These are phyloP conservation scores for Tripidium arundinaceum DNA, from an alignment of 202 grass and related monocot species.

Conservation along the genomic window DNA sequence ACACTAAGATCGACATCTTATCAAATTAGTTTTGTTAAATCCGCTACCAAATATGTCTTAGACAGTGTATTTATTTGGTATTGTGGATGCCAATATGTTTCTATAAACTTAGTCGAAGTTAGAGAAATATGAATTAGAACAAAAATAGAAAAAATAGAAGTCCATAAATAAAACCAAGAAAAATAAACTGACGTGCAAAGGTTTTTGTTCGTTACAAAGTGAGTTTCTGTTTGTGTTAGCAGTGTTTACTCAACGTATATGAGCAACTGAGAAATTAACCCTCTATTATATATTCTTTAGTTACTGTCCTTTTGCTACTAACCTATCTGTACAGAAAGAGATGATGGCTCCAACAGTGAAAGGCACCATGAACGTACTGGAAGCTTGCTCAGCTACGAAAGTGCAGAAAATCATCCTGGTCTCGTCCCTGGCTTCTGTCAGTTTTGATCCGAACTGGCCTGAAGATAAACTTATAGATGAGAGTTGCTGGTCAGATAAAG, in stretches of 20 bases:
- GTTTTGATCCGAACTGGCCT: constrained; percentile 38
- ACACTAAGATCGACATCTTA: no score
- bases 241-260: neutral
- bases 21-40: no score
- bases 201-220: neutral
- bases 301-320: neutral
- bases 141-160: neutral
- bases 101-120: neutral
- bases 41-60: no score
- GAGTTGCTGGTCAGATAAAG: constrained; percentile 58
- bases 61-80: neutral
- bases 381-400: constrained; percentile 34
- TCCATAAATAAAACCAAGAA: neutral
- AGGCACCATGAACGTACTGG: constrained; percentile 50
- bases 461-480: constrained; percentile 41
- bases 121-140: no score
- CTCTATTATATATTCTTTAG: neutral
- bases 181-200: neutral
- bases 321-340: constrained; percentile 33
- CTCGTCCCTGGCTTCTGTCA: constrained; percentile 26
- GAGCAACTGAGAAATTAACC: neutral
- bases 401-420: constrained; percentile 41
- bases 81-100: neutral
- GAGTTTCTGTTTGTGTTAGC: no score
- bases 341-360: constrained; percentile 51